Conservation (phyloP, 768 basidiomycete species). For the Calocera cornea region DNA sequence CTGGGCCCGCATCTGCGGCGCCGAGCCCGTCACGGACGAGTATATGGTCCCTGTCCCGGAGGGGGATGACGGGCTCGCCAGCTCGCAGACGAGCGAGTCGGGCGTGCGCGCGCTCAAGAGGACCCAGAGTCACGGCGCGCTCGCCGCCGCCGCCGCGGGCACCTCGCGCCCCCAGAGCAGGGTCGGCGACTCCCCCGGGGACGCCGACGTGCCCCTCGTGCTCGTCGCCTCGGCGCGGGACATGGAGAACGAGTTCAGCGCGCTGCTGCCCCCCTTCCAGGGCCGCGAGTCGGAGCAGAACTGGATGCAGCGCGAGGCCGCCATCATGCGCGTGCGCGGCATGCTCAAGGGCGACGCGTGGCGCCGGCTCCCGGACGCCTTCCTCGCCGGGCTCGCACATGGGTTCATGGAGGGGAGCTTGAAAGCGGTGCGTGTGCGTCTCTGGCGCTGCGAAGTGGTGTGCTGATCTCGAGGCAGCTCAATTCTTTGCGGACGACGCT, state of each 20-base stretch:
- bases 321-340: constrained; percentile 65
- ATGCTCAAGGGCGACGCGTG: constrained; percentile 83
- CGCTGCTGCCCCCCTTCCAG: constrained; percentile 61
- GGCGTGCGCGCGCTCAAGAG: background rate
- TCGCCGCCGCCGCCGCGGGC: background rate
- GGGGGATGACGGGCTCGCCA: background rate
- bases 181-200: background rate
- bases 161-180: background rate
- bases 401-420: constrained; percentile 69
- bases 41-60: background rate
- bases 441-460: constrained; percentile 5
- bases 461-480: background rate
- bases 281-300: constrained; percentile 98
- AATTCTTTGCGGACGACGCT: constrained; percentile 56
- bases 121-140: background rate
- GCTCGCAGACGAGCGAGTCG: background rate
- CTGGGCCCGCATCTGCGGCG: constrained; percentile 41
- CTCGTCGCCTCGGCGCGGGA: constrained; percentile 65
- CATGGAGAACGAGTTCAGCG: constrained; percentile 69
- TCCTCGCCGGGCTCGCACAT: constrained; percentile 59
- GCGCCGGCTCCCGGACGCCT: constrained; percentile 55
- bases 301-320: constrained; percentile 71
- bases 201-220: background rate
- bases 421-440: constrained; percentile 52
- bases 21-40: background rate